These are phyloP conservation scores for Puccinia triticina DNA, from an alignment of 1,284 basidiomycete genomes.

Conservation along the genomic window DNA sequence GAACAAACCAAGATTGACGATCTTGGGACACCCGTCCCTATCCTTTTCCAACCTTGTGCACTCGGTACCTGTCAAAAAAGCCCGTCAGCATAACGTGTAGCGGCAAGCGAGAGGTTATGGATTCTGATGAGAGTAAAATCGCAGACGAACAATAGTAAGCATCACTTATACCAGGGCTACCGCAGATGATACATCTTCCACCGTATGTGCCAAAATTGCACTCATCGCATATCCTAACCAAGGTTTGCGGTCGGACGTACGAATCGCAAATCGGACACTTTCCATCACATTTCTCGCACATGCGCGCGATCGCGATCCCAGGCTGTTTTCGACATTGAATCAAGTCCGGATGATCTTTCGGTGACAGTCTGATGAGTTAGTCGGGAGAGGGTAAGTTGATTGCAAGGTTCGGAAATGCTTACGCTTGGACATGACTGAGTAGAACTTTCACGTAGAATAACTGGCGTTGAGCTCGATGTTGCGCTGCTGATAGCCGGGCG, in stretches of 20 bases:
- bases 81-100: not conserved
- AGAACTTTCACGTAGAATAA: not conserved
- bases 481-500: too few relatives aligned
- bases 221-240: conserved; percentile 98
- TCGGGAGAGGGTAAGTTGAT: not conserved
- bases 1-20: conserved; percentile 85
- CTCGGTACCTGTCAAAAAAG: conserved; percentile 55
- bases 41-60: conserved; percentile 97
- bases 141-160: conserved; percentile 91
- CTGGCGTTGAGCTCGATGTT: too few relatives aligned
- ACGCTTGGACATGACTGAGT: conserved; percentile 21
- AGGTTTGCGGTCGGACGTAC: conserved; percentile 94
- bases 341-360: conserved; percentile 70
- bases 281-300: conserved; percentile 99
- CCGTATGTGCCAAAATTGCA: conserved; percentile 97
- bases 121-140: not conserved
- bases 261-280: conserved; percentile 99
- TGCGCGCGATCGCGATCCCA: conserved; percentile 92
- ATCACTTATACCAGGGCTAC: conserved; percentile 84
- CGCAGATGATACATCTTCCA: conserved; percentile 95
- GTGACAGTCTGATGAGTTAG: not conserved
- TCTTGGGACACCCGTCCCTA: conserved; percentile 96
- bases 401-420: not conserved
- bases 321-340: conserved; percentile 96
- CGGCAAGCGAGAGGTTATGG: not conserved